Evolutionary conservation across 306 rosid species (phyloP), one percentile per base, ranked within the genome.

Genomic region (Casuarina equisetifolia): DNA sequence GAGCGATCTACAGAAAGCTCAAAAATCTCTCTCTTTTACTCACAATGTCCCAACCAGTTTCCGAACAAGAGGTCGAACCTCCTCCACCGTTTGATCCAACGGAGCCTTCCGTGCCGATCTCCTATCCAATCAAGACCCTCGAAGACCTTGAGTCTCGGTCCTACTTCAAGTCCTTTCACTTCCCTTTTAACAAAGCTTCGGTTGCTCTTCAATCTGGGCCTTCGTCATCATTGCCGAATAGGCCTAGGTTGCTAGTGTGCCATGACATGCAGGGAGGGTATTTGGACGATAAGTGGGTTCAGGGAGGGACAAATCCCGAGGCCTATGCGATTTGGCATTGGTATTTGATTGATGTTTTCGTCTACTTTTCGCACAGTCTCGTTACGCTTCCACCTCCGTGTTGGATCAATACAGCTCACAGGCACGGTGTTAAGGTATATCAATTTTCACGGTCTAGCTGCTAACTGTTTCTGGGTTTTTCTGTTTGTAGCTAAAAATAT

Each of bases 221-320:
- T 64, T 66, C 79, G 52, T 55, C 80, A 42, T 40, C 84, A 15
- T 67, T 88, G 74, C 96, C 99, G 40, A 59, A 89, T 42, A 75
- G 99, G 86, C 91, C 89, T 9, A 86, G 97, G 36, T 70, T 92
- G 86, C 88, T 95, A 0, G 98, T 91, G 40, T 95, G 96, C 76
- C 98, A 92, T 85, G 97, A 95, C 46, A 84, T 95, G 99, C 84
- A 79, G 5, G 99, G 97, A 5, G 97, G 98, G 57, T 95, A 95
- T 74, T 76, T 8, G 7, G 94, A 92, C 76, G 99, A 95, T 63
- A 91, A 82, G 84, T 95, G 97, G 97, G 79, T 91, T 45, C 99
- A 95, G 72, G 99, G 99, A 61, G 99, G 99, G 53, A 78, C 83
- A 42, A 91, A 91, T 44, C 76, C 89, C 3, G 78, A 89, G 74